A percentile compares a stretch with the other conserved stretches of the same genome.
Conservation (phyloP, 2,329 filamentous ascomycete species). For the Knufia fluminis region DNA sequence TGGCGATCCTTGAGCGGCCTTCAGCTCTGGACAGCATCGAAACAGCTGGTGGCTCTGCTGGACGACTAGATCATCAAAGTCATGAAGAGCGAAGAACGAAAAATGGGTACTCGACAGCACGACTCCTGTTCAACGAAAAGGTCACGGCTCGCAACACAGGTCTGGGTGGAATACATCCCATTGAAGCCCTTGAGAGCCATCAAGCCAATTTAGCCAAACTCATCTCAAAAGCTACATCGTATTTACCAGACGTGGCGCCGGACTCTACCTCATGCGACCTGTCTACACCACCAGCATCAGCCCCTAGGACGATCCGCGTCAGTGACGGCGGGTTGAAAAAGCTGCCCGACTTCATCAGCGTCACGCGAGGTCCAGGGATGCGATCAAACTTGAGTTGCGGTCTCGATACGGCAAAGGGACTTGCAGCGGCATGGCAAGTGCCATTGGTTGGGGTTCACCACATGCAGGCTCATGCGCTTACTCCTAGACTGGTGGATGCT, state of each 20-base stretch:
- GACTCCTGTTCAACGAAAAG: constrained; percentile 69
- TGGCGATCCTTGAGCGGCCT: constrained; percentile 64
- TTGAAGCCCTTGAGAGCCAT: constrained; percentile 66
- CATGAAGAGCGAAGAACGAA: too few species aligned
- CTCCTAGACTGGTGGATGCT: constrained; percentile 65
- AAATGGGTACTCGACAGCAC: constrained; percentile 14
- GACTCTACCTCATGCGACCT: not conserved
- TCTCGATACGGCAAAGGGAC: constrained; percentile 74
- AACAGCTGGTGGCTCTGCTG: too few species aligned
- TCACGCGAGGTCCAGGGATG: constrained; percentile 88
- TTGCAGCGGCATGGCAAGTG: constrained; percentile 72
- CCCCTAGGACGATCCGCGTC: constrained; percentile 13
- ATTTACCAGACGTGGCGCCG: constrained; percentile 37
- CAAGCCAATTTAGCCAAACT: constrained; percentile 60
- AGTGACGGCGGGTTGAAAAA: constrained; percentile 27
- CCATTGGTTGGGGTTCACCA: constrained; percentile 84
- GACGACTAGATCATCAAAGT: too few species aligned
- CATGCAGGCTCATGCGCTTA: constrained; percentile 94
- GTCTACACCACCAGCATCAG: not conserved
- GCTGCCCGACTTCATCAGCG: constrained; percentile 74
- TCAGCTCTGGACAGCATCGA: not conserved
- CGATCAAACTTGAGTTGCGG: constrained; percentile 66
- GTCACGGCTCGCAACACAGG: constrained; percentile 68
- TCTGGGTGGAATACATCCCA: constrained; percentile 71
- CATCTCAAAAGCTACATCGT: constrained; percentile 52